Conservation (phyloP, 805 yeast species). For the Nakazawaea ambrosiae region DNA sequence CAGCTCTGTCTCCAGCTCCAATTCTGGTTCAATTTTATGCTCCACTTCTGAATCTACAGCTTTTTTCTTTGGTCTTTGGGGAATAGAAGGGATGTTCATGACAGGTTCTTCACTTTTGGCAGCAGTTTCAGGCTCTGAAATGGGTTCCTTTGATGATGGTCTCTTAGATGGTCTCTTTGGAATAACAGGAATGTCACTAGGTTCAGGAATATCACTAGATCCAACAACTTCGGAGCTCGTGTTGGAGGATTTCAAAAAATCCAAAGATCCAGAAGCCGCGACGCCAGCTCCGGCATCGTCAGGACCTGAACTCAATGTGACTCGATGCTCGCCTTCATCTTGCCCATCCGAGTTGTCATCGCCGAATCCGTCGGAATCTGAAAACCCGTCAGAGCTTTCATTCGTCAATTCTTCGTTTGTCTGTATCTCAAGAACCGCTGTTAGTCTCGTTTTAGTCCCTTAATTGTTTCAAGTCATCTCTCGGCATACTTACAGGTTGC, state of each 20-base stretch:
- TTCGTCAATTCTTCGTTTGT: too few species aligned
- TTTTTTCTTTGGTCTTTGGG: conserved; percentile 11
- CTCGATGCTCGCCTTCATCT: background rate
- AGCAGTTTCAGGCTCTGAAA: background rate
- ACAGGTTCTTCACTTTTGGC: conserved; percentile 1
- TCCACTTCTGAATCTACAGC: background rate
- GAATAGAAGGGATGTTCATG: too few species aligned
- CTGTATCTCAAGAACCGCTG: too few species aligned
- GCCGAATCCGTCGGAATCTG: background rate
- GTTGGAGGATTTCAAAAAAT: background rate
- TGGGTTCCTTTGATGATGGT: background rate
- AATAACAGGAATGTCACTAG: conserved; percentile 10
- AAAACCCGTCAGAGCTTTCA: background rate
- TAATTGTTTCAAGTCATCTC: too few species aligned
- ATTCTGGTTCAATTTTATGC: background rate
- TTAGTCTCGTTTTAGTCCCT: too few species aligned
- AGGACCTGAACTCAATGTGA: background rate
- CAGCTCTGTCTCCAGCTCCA: background rate
- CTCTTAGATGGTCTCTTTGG: conserved; percentile 12
- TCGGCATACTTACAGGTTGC: too few species aligned
- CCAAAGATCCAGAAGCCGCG: too few species aligned
- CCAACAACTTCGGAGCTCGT: too few species aligned
- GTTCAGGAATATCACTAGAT: too few species aligned
- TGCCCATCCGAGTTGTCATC: too few species aligned
- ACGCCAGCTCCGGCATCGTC: background rate